Conservation (phyloP, 1,284 basidiomycete species). For the Apiotrichum gracile region DNA sequence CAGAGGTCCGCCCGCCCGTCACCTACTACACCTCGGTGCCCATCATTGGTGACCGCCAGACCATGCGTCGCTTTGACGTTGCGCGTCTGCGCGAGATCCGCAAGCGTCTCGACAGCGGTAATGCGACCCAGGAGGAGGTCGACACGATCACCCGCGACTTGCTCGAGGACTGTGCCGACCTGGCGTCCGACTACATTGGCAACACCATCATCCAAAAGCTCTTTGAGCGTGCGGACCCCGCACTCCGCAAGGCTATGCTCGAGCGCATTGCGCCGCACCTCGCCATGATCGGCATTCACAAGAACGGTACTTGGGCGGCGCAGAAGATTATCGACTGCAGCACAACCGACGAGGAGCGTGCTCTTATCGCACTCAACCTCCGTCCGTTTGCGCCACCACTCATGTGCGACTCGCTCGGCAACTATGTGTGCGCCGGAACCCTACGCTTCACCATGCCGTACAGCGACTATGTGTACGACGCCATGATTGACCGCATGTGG, state of each 20-base stretch:
- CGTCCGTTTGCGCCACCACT: slow-evolving; percentile 88
- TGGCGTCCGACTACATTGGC: slow-evolving; percentile 78
- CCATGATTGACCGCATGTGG: slow-evolving; percentile 97
- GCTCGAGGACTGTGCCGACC: slow-evolving; percentile 60
- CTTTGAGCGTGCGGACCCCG: slow-evolving; percentile 80
- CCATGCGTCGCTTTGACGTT: slow-evolving; percentile 80
- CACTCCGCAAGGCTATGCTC: slow-evolving; percentile 78
- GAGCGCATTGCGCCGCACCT: slow-evolving; percentile 90
- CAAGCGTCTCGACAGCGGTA: slow-evolving; percentile 77
- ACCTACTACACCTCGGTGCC: slow-evolving; percentile 92
- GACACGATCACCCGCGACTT: slow-evolving; percentile 85
- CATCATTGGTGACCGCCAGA: slow-evolving; percentile 70
- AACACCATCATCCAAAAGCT: slow-evolving; percentile 97
- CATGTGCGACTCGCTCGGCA: slow-evolving; percentile 92
- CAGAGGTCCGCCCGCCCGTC: slow-evolving; percentile 43
- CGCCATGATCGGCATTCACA: slow-evolving; percentile 97
- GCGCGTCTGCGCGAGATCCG: slow-evolving; percentile 87
- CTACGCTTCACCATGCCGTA: slow-evolving; percentile 81
- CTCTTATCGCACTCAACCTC: slow-evolving; percentile 76
- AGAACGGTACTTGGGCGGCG: slow-evolving; percentile 99
- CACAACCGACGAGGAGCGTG: slow-evolving; percentile 78
- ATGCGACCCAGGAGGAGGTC: slow-evolving; percentile 76
- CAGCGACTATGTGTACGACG: slow-evolving; percentile 95
- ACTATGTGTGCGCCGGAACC: slow-evolving; percentile 85
- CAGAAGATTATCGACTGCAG: slow-evolving; percentile 99